Base-by-base conservation (phyloP, 2,329 filamentous ascomycete genomes). In the Canariomyces notabilis region DNA sequence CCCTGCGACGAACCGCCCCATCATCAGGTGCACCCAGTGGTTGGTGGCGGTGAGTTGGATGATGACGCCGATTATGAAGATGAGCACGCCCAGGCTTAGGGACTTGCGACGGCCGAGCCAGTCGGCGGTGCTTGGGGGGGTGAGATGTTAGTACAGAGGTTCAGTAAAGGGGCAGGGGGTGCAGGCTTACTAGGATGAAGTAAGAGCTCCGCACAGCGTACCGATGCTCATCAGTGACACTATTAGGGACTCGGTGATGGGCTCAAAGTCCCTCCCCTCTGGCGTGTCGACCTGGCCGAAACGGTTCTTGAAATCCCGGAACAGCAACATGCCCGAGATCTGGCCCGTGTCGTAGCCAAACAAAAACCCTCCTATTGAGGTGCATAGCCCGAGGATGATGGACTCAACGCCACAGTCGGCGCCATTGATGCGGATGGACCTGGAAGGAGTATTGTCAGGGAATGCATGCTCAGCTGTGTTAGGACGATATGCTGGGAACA, bases 1-100 rank as follows among this genome's bases (percentile, higher is more conserved):
- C 58, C 83, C 83, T 29, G 82, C 80, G 21, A 83, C 69, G 66
- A 81, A 80, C 50, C 83, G 73, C 23, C 82, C 84, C 53, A 82
- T 70, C 63, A 78, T 80, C 52, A 85, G 67, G 59, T 85, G 82
- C 53, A 82, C 74, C 83, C 83, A 87, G 33, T 66, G 69, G 18
- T 68, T 56, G 43, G 66, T 66, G 4, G 79, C 76, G 0, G 80
- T 72, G 56, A 87, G 80, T 61, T 87, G 82, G 32, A 86, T 72
- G 46, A 83, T 69, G 56, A 83, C 81, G 54, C 83, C 83, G 46
- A 84, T 61, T 53, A 51, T 52, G 42, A 58, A 58, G 15, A 58
- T 23, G 23, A 12, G 7, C 7, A 53, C 51, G 29, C 56, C 56
- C 16, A 57, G 54, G 22, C 41, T 52, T 9, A 58, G 48, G 7